Evolutionary conservation across 495 filamentous ascomycete species (phyloP).

Genomic region (Tirmania nivea): DNA sequence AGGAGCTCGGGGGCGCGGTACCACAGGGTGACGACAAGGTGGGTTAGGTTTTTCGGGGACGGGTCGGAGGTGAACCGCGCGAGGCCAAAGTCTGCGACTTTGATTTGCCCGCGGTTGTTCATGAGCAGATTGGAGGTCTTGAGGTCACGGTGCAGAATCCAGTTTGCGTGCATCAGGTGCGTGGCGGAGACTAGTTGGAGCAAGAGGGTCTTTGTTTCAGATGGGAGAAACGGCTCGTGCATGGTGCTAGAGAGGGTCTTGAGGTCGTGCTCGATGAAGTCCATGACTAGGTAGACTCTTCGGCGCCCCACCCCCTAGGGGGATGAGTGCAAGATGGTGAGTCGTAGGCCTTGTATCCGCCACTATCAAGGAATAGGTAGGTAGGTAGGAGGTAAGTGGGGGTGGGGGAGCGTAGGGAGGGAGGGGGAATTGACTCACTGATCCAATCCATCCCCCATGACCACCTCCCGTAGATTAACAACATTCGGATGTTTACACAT

Average conservation of each 20-base stretch:
- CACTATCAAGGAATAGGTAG: neutral
- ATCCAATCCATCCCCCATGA: conserved; percentile 58
- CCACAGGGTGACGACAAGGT: conserved; percentile 93
- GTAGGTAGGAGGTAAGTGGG: too few species aligned
- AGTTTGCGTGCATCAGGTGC: conserved; percentile 67
- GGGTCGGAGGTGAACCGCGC: conserved; percentile 66
- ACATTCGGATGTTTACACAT: conserved; percentile 47
- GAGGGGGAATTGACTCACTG: conserved; percentile 31
- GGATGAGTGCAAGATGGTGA: too few species aligned
- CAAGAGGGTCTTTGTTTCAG: conserved; percentile 79
- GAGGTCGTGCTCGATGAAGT: conserved; percentile 95
- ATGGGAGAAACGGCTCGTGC: conserved; percentile 79
- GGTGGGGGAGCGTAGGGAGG: too few species aligned
- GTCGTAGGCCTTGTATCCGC: neutral
- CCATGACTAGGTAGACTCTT: conserved; percentile 88
- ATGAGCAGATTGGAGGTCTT: conserved; percentile 93
- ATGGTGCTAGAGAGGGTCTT: conserved; percentile 85
- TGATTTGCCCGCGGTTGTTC: conserved; percentile 86
- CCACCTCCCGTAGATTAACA: conserved; percentile 62
- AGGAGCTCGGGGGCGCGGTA: conserved; percentile 85
- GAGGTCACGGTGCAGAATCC: conserved; percentile 90
- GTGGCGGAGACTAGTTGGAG: conserved; percentile 64
- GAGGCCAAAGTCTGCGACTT: conserved; percentile 96
- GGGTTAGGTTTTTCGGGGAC: conserved; percentile 51
- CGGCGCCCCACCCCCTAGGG: too few species aligned